Conservation (phyloP, 2,329 filamentous ascomycete species). For the Dothiorella sarmentorum region DNA sequence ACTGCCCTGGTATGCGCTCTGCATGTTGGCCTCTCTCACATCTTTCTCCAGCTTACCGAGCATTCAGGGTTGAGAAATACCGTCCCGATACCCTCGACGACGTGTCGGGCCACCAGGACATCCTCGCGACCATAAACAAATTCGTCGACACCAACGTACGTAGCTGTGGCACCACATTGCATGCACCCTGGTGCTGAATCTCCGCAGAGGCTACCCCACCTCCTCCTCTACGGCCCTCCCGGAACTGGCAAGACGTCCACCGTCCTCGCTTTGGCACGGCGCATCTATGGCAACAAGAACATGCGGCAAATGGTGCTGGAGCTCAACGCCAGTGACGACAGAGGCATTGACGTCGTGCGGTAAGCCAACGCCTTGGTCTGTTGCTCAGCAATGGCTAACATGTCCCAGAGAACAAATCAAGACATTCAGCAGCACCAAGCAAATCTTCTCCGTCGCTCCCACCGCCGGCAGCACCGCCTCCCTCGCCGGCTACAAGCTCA, state of each 20-base stretch:
- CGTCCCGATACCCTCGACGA: constrained; percentile 83
- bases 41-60: neutral
- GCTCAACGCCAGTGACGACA: constrained; percentile 93
- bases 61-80: constrained; percentile 87
- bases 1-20: constrained; percentile 91
- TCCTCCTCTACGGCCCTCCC: constrained; percentile 93
- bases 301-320: constrained; percentile 98
- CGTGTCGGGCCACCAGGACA: constrained; percentile 95
- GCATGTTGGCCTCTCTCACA: neutral
- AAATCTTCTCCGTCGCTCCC: constrained; percentile 76
- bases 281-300: constrained; percentile 88
- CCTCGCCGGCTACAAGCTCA: constrained; percentile 84
- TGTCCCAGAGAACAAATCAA: constrained; percentile 80
- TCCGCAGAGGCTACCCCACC: constrained; percentile 73
- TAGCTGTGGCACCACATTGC: neutral
- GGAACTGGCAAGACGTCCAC: constrained; percentile 98
- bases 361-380: neutral
- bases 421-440: constrained; percentile 96
- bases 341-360: constrained; percentile 94
- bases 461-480: constrained; percentile 46
- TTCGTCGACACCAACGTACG: constrained; percentile 85
- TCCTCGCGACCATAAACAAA: constrained; percentile 94
- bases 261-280: constrained; percentile 83
- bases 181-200: neutral
- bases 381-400: neutral